Evolutionary conservation across 345 rosid species (phyloP).

Genomic region (Gossypium thurberi): DNA sequence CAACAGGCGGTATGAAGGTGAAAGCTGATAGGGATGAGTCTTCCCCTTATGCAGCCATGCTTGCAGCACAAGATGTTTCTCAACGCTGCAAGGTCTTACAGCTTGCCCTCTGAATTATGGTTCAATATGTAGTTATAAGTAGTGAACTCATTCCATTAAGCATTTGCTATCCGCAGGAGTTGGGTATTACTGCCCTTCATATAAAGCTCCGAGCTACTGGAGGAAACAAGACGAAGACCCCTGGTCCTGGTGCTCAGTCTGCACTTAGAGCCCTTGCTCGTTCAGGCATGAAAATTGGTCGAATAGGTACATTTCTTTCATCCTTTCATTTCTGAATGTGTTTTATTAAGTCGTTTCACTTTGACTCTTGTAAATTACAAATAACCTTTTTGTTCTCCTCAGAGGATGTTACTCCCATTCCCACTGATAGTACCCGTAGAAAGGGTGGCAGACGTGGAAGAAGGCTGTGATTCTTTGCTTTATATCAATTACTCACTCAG

Average conservation of each 20-base stretch:
- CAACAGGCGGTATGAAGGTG: slow-evolving; percentile 87
- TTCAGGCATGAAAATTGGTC: slow-evolving; percentile 91
- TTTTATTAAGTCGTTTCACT: not conserved
- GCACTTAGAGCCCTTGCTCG: slow-evolving; percentile 93
- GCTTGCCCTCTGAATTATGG: not conserved
- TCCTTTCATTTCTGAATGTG: not conserved
- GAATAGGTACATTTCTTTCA: slow-evolving; percentile 37
- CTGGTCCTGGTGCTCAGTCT: slow-evolving; percentile 88
- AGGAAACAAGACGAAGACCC: slow-evolving; percentile 79
- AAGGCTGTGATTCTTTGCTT: slow-evolving; percentile 44
- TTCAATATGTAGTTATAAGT: not conserved
- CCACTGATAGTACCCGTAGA: slow-evolving; percentile 85
- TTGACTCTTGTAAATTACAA: not conserved
- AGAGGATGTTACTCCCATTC: slow-evolving; percentile 95
- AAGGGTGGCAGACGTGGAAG: slow-evolving; percentile 93
- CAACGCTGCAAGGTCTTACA: slow-evolving; percentile 66
- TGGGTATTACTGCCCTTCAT: slow-evolving; percentile 75
- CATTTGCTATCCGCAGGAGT: slow-evolving; percentile 39
- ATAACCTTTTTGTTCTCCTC: slow-evolving; percentile 11
- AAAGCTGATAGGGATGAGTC: slow-evolving; percentile 93
- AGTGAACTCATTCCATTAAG: not conserved
- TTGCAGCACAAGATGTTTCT: slow-evolving; percentile 86
- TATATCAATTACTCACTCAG: slow-evolving; percentile 12
- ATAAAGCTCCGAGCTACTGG: slow-evolving; percentile 82
- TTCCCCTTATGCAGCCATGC: slow-evolving; percentile 93